These are phyloP conservation scores for Salvia miltiorrhiza DNA, from an alignment of 257 asterid genomes.

Conservation along the genomic window DNA sequence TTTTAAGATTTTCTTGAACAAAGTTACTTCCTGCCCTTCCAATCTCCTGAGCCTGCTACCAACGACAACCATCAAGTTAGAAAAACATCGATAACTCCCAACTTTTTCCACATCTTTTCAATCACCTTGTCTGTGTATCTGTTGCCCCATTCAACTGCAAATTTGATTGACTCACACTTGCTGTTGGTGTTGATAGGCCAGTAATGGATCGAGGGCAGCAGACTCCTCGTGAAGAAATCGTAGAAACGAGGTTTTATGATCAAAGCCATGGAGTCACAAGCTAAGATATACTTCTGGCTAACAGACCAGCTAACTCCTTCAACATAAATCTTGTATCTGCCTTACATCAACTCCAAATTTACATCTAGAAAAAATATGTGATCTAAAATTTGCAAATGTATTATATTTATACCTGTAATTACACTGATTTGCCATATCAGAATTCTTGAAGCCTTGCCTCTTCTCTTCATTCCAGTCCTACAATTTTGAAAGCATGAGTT, in stretches of 20 bases:
- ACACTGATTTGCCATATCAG: conserved; percentile 71
- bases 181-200: conserved; percentile 57
- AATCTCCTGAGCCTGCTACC: conserved; percentile 64
- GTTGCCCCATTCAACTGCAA: conserved; percentile 92
- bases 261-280: conserved; percentile 77
- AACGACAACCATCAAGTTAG: not conserved
- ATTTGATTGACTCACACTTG: conserved; percentile 56
- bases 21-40: conserved; percentile 71
- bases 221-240: conserved; percentile 78
- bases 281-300: conserved; percentile 80
- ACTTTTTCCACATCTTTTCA: not conserved
- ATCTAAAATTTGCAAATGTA: not conserved
- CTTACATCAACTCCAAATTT: not conserved
- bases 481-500: not conserved
- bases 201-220: conserved; percentile 67
- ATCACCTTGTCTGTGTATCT: conserved; percentile 52
- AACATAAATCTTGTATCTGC: conserved; percentile 74
- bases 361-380: not conserved
- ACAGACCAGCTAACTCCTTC: conserved; percentile 95
- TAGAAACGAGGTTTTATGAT: conserved; percentile 51
- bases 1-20: conserved; percentile 53
- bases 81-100: not conserved
- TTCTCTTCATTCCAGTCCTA: conserved; percentile 70
- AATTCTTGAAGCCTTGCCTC: conserved; percentile 47
- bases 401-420: conserved; percentile 47